Evolutionary conservation across 345 rosid genomes (phyloP).

Genomic region (Rhodamnia rubescens): DNA sequence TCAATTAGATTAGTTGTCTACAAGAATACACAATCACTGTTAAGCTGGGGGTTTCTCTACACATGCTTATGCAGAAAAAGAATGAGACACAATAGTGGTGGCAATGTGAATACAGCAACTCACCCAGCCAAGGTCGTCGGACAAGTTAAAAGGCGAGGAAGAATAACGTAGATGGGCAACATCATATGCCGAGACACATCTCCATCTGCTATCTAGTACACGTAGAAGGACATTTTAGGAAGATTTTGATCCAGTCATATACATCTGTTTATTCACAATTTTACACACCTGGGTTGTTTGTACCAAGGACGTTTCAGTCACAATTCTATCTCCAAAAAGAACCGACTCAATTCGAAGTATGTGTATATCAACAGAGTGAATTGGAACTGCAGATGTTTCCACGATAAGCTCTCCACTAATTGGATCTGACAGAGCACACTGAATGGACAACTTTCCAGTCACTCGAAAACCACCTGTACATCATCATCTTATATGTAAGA

Average conservation of each 20-base stretch:
- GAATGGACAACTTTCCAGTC: conserved; percentile 67
- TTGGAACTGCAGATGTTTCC: conserved; percentile 67
- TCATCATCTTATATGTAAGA: background rate
- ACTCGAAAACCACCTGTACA: conserved; percentile 75
- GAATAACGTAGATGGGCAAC: conserved; percentile 63
- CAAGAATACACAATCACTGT: background rate
- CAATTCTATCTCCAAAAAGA: conserved; percentile 68
- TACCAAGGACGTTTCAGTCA: conserved; percentile 78
- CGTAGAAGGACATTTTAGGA: background rate
- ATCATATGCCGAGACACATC: conserved; percentile 62
- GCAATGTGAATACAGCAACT: background rate
- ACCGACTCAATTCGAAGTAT: conserved; percentile 65
- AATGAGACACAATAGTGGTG: background rate
- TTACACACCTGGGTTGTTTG: conserved; percentile 72
- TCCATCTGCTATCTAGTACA: conserved; percentile 78
- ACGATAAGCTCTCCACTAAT: conserved; percentile 73
- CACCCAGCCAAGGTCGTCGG: conserved; percentile 90
- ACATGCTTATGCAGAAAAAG: background rate
- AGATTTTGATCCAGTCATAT: background rate
- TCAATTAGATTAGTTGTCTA: background rate
- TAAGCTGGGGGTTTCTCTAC: background rate
- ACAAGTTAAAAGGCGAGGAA: conserved; percentile 81
- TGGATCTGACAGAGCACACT: conserved; percentile 60
- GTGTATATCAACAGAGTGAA: conserved; percentile 66
- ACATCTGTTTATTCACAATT: background rate